Base-by-base conservation (phyloP, 148 eudicot species). In the Spergularia marina region DNA sequence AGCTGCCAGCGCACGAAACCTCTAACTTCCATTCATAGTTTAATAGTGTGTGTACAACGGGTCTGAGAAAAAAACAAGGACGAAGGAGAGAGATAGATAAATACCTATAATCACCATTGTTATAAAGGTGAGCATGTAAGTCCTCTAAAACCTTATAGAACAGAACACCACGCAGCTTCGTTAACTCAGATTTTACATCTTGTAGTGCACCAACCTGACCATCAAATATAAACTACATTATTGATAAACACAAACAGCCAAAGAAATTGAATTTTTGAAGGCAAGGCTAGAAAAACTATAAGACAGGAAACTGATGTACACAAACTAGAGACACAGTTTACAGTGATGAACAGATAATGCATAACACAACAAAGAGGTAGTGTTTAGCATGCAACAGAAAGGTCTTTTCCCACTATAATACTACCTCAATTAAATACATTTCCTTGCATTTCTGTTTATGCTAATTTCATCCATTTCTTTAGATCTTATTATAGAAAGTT, bases 201-300 rank as follows among this genome's bases (percentile, higher is more conserved):
- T 91, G 99, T 74, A 96, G 98, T 75, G 98, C 99, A 53, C 98
- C 99, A 86, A 96, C 98, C 99, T 96, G 82, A 57, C 40, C 80
- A 77, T 57, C 36, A 54, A 53, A 64, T 53, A 55, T 34, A 71
- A 47, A 7, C 17, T 36, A 52, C 72, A 60, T 56, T 40, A 82
- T 55, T 49, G 41, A 16, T 54, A n/a, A 70, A 53, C 68, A 18
- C 23, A 49, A 71, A 3, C 23, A 47, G 23, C 55, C 16, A 20
- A 53, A 60, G 52, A 52, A 34, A 53, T 63, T 64, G 17, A 62
- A 13, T 73, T 63, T 63, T 69, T 71, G 13, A 62, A 13, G 73
- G 69, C 58, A 60, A 65, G 44, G 36, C 18, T 58, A 57, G 39
- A 15, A 52, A 23, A 11, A 55, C 34, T 39, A 36, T 4, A 2